Evolutionary conservation across 1,284 basidiomycete genomes (phyloP).

Genomic region (Inonotus obliquus): DNA sequence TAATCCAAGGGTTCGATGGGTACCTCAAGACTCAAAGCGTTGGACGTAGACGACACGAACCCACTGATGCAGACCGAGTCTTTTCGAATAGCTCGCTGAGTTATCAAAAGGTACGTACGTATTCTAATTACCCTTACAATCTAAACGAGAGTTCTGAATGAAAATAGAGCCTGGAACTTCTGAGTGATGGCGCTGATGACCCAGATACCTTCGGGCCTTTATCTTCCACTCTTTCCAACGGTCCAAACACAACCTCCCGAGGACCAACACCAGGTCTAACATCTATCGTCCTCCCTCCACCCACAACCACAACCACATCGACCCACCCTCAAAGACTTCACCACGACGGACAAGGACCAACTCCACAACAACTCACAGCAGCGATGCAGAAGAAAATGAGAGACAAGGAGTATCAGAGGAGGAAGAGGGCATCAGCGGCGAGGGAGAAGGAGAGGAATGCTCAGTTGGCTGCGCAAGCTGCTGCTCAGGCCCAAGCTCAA

Average conservation of each 20-base stretch:
- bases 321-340: neutral
- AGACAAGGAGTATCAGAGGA: slow-evolving; percentile 71
- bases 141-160: neutral
- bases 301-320: slow-evolving; percentile 34
- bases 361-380: slow-evolving; percentile 51
- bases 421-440: slow-evolving; percentile 54
- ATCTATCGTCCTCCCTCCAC: slow-evolving; percentile 70
- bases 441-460: neutral
- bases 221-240: neutral
- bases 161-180: slow-evolving; percentile 61
- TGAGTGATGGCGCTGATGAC: slow-evolving; percentile 63
- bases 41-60: slow-evolving; percentile 63
- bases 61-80: slow-evolving; percentile 69
- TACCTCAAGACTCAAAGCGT: slow-evolving; percentile 73
- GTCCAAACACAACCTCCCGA: neutral
- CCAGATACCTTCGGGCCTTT: neutral
- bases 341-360: neutral
- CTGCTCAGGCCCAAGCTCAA: neutral
- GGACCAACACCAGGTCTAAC: slow-evolving; percentile 47
- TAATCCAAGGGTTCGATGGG: slow-evolving; percentile 77
- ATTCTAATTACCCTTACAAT: neutral
- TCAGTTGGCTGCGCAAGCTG: neutral
- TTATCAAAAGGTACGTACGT: slow-evolving; percentile 53
- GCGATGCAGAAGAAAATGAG: slow-evolving; percentile 68
- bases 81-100: slow-evolving; percentile 77